Conservation (phyloP, 129 eudicot species). For the Chrysanthemum seticuspe region DNA sequence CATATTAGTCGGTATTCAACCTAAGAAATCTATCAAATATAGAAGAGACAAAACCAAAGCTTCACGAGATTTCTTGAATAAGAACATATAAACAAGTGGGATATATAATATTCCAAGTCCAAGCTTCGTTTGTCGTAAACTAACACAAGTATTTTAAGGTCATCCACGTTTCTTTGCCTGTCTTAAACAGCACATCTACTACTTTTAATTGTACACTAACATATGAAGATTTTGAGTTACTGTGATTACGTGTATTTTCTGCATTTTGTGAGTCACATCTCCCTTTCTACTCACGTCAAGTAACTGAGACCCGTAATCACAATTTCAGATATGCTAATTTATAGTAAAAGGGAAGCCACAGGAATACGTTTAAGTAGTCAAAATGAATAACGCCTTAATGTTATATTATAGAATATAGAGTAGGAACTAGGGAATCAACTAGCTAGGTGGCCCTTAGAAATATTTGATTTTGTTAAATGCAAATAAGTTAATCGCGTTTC, state of each 20-base stretch:
- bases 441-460: conserved; percentile 13
- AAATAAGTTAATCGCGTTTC: conserved; percentile 12
- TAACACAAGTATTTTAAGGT: conserved; percentile 3
- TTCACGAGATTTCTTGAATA: conserved; percentile 19
- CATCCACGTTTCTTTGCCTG: conserved; percentile 28
- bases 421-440: conserved; percentile 15
- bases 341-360: not conserved
- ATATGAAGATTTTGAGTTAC: not conserved
- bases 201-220: not conserved
- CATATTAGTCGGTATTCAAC: conserved; percentile 25
- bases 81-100: conserved; percentile 22
- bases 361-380: not conserved
- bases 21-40: conserved; percentile 3
- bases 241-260: not conserved
- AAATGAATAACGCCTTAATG: conserved; percentile 9
- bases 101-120: conserved; percentile 24
- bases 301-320: conserved; percentile 1
- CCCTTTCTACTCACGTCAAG: not conserved
- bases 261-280: not conserved
- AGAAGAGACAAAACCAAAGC: conserved; percentile 18
- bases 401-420: not conserved
- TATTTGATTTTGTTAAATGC: conserved; percentile 8
- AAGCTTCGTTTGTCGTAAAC: conserved; percentile 40
- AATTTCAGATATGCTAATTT: not conserved
- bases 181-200: conserved; percentile 14